phyloP scores from a whole-genome alignment of 441 rosid genomes.

The Theobroma grandiflorum region DNA sequence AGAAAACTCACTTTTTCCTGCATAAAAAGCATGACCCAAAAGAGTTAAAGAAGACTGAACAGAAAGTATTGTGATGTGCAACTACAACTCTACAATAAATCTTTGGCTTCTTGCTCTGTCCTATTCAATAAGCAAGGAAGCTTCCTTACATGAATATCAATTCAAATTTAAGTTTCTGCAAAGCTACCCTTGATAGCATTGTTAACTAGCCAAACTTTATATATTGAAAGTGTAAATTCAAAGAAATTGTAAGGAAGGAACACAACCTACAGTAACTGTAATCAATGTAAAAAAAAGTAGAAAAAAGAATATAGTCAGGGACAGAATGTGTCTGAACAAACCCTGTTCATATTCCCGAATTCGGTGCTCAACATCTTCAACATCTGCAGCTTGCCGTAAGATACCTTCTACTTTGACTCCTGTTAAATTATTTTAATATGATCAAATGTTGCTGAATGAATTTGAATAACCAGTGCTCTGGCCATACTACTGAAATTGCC shows the following conservation, averaged over 20 bases:
- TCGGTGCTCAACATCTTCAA: slow-evolving; percentile 92
- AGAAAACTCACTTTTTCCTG: slow-evolving; percentile 85
- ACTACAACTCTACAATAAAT: slow-evolving; percentile 13
- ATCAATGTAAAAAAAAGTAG: slow-evolving; percentile 5
- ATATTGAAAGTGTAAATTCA: slow-evolving; percentile 4
- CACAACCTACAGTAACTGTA: background rate
- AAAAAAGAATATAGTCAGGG: slow-evolving; percentile 26
- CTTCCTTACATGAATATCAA: background rate
- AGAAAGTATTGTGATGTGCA: background rate
- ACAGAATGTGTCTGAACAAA: slow-evolving; percentile 40
- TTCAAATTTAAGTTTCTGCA: slow-evolving; percentile 22
- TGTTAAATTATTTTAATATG: slow-evolving; percentile 45
- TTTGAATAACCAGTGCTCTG: background rate
- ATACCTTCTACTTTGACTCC: slow-evolving; percentile 94
- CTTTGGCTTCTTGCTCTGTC: slow-evolving; percentile 20
- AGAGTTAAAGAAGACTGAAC: slow-evolving; percentile 22
- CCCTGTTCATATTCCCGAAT: slow-evolving; percentile 96
- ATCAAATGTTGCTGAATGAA: slow-evolving; percentile 35
- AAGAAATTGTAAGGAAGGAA: slow-evolving; percentile 8
- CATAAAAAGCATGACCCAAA: slow-evolving; percentile 33
- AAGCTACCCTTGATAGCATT: background rate
- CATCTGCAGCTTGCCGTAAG: slow-evolving; percentile 99
- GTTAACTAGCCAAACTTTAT: background rate
- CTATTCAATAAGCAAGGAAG: slow-evolving; percentile 15
- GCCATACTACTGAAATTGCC: background rate